phyloP scores from a whole-genome alignment of 768 basidiomycete species.

The Auriscalpium microsporum region DNA sequence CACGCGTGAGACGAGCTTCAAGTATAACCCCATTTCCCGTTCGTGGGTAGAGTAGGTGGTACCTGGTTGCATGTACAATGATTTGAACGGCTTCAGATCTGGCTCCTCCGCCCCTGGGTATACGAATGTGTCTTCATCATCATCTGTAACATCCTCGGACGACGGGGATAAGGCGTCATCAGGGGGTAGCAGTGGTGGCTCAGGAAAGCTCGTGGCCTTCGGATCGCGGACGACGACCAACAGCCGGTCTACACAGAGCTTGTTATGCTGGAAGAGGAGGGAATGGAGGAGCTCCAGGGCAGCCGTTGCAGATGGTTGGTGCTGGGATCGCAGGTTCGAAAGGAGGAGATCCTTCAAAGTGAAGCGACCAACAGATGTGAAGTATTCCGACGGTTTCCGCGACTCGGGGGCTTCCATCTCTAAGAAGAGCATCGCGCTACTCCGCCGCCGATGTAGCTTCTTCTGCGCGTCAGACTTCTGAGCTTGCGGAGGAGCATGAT shows the following conservation, averaged over 20 bases:
- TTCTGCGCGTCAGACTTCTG: conserved; percentile 30
- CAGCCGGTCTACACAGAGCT: conserved; percentile 54
- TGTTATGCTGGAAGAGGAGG: conserved; percentile 63
- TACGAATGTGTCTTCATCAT: conserved; percentile 42
- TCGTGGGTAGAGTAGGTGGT: conserved; percentile 77
- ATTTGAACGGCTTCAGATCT: conserved; percentile 17
- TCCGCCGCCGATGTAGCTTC: conserved; percentile 59
- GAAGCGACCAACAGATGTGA: conserved; percentile 81
- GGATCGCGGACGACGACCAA: conserved; percentile 63
- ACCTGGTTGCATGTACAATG: conserved; percentile 52
- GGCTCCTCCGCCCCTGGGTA: conserved; percentile 30
- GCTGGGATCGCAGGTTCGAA: conserved; percentile 65
- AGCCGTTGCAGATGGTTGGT: conserved; percentile 57
- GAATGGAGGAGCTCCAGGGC: conserved; percentile 78
- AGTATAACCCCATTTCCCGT: conserved; percentile 76
- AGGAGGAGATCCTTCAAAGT: conserved; percentile 85
- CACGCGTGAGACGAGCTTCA: conserved; percentile 68
- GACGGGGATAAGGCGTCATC: conserved; percentile 7
- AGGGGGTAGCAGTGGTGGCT: conserved; percentile 35
- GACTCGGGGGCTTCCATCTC: conserved; percentile 77
- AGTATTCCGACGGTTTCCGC: conserved; percentile 67
- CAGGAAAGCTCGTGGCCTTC: conserved; percentile 66
- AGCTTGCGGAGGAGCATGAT: conserved; percentile 27
- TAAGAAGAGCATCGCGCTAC: conserved; percentile 85
- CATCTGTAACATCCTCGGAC: conserved; percentile 19